Base-by-base conservation (phyloP, 306 rosid genomes). In the Begonia peltatifolia region DNA sequence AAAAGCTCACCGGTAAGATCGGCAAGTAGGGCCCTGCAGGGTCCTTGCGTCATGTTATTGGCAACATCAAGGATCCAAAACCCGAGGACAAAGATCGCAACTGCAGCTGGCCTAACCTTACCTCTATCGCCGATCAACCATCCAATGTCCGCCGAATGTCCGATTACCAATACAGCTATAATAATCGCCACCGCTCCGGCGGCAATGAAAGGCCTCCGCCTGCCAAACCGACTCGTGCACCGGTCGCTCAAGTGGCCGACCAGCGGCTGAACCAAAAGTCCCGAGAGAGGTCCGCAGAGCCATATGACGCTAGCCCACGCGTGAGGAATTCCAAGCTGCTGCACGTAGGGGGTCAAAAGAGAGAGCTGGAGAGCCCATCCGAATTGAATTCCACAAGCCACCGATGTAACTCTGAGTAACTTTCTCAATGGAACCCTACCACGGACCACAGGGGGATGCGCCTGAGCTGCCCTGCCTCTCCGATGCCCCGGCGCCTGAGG, bases 301-400 rank as follows among this genome's bases (percentile, higher is more conserved):
- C 96, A 92, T 55, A 86, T 81, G 48, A 92, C 44, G 61, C 99
- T 86, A 30, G 95, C 81, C 99, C 96, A 92, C 2, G 85, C 99
- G 64, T 92, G 99, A 12, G 99, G 87, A 60, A 92, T 79, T 12
- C 99, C 99, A 10, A 90, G 86, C 79, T 90, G 92, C 68, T 90
- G 99, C 46, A 90, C 90, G 61, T 90, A 90, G 0, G 99, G 99
- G 3, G 95, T 90, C 46, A 90, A 56, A 13, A 90, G 84, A 41
- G 99, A 90, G 8, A 90, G 88, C 79, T 90, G 95, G 43, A 90
- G 35, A 30, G 97, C 97, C 97, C 97, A 90, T 7, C 97, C 97
- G 54, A 90, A 90, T 57, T 90, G 99, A 50, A 90, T 90, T 14
- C 99, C 99, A 10, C 88, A 67, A 9, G 95, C 94, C 4, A 90